Percentiles rank a stretch among this genome's conserved stretches.
These are phyloP conservation scores for Globisporangium takayamanum DNA, from an alignment of 352 stramenopile genomes.

Conservation along the genomic window DNA sequence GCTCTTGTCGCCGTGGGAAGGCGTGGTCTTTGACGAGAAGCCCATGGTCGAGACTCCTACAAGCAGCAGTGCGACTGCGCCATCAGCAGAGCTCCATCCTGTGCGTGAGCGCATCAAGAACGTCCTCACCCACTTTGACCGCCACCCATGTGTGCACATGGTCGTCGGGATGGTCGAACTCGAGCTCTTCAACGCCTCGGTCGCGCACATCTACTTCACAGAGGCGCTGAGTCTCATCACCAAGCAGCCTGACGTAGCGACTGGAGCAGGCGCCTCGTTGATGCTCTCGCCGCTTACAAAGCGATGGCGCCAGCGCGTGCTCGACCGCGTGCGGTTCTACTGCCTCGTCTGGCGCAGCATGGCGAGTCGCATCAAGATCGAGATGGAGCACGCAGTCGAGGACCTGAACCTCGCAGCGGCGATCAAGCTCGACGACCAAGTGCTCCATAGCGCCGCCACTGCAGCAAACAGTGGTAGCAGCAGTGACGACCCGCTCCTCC, in stretches of 20 bases:
- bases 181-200: slow-evolving; percentile 33
- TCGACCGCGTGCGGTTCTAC: slow-evolving; percentile 40
- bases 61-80: neutral
- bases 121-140: slow-evolving; percentile 14
- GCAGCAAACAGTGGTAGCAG: neutral
- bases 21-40: slow-evolving; percentile 21
- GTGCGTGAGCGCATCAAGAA: slow-evolving; percentile 21
- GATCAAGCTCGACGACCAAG: slow-evolving; percentile 19
- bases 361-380: slow-evolving; percentile 32
- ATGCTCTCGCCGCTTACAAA: slow-evolving; percentile 16
- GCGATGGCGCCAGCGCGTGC: slow-evolving; percentile 28
- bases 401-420: slow-evolving; percentile 42
- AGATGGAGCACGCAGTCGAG: slow-evolving; percentile 44
- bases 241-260: neutral
- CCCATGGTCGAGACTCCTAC: neutral
- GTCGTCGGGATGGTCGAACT: slow-evolving; percentile 43
- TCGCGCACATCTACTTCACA: slow-evolving; percentile 33
- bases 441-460: neutral
- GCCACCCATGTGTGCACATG: slow-evolving; percentile 39
- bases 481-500: slow-evolving; percentile 24
- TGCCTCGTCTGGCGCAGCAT: slow-evolving; percentile 48
- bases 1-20: slow-evolving; percentile 29
- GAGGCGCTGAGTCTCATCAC: slow-evolving; percentile 31
- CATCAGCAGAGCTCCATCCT: neutral
- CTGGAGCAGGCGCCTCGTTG: neutral